Conservation (phyloP, 495 filamentous ascomycete genomes). For the Penicillium crystallinum region DNA sequence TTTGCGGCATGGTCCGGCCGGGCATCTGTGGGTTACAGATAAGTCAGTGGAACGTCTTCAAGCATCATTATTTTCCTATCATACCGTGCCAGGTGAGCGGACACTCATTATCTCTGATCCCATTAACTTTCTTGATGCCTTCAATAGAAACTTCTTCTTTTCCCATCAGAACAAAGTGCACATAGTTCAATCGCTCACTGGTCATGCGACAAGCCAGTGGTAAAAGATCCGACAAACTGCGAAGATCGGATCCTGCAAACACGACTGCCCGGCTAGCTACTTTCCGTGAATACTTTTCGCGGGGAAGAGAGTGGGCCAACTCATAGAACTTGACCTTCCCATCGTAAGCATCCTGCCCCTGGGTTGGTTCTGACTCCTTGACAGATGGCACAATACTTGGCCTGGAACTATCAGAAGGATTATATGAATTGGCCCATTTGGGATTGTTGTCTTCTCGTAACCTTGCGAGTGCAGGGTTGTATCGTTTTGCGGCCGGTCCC, state of each 20-base stretch:
- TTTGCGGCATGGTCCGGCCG: constrained; percentile 43
- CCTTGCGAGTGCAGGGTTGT: constrained; percentile 18
- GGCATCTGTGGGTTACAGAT: constrained; percentile 30
- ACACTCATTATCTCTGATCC: constrained; percentile 39
- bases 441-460: constrained; percentile 19
- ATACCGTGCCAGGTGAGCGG: constrained; percentile 52
- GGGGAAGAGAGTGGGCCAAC: constrained; percentile 46
- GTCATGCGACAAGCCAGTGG: constrained; percentile 54
- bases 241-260: constrained; percentile 48
- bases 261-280: constrained; percentile 36
- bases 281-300: constrained; percentile 25
- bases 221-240: constrained; percentile 46
- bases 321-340: constrained; percentile 53
- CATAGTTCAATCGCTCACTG: constrained; percentile 35
- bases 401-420: constrained; percentile 6
- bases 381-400: constrained; percentile 9
- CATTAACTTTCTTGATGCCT: constrained; percentile 47
- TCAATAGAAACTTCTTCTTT: constrained; percentile 49
- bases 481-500: constrained; percentile 26
- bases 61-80: not conserved
- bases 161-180: constrained; percentile 53
- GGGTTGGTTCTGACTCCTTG: constrained; percentile 17
- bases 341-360: constrained; percentile 37
- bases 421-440: not conserved
- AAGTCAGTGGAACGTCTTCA: not conserved